Evolutionary conservation across 2,329 filamentous ascomycete genomes (phyloP), one percentile per base, ranked within the genome.

Genomic region (Gaeumannomyces tritici): DNA sequence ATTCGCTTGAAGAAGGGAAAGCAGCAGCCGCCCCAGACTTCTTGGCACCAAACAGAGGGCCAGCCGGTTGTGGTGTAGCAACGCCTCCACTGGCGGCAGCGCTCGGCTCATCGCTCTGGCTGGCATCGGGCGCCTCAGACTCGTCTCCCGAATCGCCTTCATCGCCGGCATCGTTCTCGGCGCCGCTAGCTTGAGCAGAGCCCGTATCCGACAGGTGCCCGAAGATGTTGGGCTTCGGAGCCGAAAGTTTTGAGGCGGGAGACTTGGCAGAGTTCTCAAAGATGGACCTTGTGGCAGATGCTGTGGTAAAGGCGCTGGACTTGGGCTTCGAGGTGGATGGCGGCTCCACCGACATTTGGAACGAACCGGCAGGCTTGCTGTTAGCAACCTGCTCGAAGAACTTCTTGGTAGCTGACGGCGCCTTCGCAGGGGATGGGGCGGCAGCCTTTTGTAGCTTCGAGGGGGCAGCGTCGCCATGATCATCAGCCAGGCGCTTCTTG

Each of bases 341-440:
- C 12, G 63, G 73, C 47, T 70, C 62, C 13, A 68, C 54, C 7
- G 73, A 57, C 65, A 75, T 75, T 5, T 51, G 42, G 42, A 51
- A 51, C 21, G 42, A 61, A 1, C 31, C 55, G 2, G 60, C 33
- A 55, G 60, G 55, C 51, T 61, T 61, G 60, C 60, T 61, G 70
- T 83, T 83, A 62, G 82, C 78, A 64, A 84, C 80, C 69, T 79
- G 82, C 67, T 84, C 83, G 58, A 86, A 83, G 27, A 84, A 75
- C 15, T 80, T 78, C 65, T 81, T 83, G 35, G 83, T 83, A 9
- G 80, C 76, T 2, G 83, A 85, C 5, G 81, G 75, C 2, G 79
- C 74, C 33, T 68, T 68, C 12, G 66, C 61, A 21, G 61, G 66
- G 11, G 42, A 51, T 18, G 28, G 66, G 15, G 51, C 57, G 24